Evolutionary conservation across 768 basidiomycete genomes (phyloP).

Genomic region (Podaxis sp.): DNA sequence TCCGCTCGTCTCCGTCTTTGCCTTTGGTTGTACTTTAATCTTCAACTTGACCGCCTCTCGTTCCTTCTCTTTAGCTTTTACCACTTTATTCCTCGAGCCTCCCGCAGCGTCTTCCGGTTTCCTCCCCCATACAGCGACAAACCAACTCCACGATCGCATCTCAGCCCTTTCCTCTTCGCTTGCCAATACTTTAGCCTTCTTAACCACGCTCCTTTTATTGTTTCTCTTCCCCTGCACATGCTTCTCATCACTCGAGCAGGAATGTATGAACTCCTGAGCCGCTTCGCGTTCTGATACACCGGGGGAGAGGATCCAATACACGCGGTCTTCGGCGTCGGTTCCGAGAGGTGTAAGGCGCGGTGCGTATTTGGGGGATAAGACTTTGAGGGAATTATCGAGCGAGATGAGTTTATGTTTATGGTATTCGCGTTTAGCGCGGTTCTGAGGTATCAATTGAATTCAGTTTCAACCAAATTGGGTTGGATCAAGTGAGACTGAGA

Average conservation of each 20-base stretch:
- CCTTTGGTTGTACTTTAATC: conserved; percentile 33
- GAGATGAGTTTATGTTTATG: conserved; percentile 51
- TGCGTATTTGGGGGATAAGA: conserved; percentile 43
- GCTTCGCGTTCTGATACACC: conserved; percentile 56
- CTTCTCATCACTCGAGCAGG: conserved; percentile 27
- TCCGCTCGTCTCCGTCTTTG: conserved; percentile 41
- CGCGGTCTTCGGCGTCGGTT: conserved; percentile 62
- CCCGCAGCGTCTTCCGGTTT: conserved; percentile 32
- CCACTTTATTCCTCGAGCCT: not conserved
- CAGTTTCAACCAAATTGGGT: not conserved
- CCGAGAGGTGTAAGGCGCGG: conserved; percentile 66
- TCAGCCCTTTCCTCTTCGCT: conserved; percentile 47
- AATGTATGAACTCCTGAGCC: conserved; percentile 39
- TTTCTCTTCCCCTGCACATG: conserved; percentile 42
- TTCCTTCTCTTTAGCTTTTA: conserved; percentile 9
- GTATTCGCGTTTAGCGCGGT: conserved; percentile 40
- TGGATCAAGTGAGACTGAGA: not conserved
- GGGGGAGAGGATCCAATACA: conserved; percentile 68
- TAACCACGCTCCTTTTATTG: conserved; percentile 26
- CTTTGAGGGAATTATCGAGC: conserved; percentile 57
- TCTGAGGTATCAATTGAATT: conserved; percentile 25
- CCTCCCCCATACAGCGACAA: conserved; percentile 73
- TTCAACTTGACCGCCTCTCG: conserved; percentile 9
- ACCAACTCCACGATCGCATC: conserved; percentile 71
- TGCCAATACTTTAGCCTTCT: conserved; percentile 18